Conservation (phyloP, 1,284 basidiomycete genomes). For the Ceratobasidium sp. region DNA sequence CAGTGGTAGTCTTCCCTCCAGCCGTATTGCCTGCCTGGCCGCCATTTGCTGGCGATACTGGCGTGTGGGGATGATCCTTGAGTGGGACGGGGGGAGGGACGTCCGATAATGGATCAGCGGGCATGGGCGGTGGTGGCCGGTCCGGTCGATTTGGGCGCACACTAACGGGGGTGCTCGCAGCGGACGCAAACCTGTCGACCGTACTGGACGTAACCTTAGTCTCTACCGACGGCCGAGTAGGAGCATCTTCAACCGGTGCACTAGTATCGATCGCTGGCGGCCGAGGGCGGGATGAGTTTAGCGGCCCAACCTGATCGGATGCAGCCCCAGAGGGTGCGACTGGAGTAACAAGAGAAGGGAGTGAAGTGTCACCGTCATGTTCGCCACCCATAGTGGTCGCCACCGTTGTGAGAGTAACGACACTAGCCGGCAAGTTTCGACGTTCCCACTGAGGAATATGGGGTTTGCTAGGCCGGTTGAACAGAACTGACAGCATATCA, state of each 20-base stretch:
- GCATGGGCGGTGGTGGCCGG: slow-evolving; percentile 19
- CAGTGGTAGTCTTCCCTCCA: slow-evolving; percentile 36
- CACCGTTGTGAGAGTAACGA: slow-evolving; percentile 22
- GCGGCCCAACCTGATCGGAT: background rate
- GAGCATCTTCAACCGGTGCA: background rate
- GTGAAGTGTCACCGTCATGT: background rate
- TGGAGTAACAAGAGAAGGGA: slow-evolving; percentile 34
- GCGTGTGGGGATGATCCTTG: slow-evolving; percentile 27
- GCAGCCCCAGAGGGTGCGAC: background rate
- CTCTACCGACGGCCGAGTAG: slow-evolving; percentile 10
- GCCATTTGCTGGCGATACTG: slow-evolving; percentile 12
- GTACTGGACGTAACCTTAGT: slow-evolving; percentile 30
- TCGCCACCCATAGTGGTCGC: slow-evolving; percentile 30
- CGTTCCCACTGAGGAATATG: slow-evolving; percentile 32
- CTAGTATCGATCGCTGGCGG: slow-evolving; percentile 30
- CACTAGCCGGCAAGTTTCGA: background rate
- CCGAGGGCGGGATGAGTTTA: slow-evolving; percentile 4
- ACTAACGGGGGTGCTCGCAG: slow-evolving; percentile 30
- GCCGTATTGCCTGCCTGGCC: background rate
- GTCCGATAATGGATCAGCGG: slow-evolving; percentile 17
- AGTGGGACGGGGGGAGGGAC: slow-evolving; percentile 31
- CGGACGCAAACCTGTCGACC: slow-evolving; percentile 35
- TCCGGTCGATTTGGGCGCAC: slow-evolving; percentile 26
- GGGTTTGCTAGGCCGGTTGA: slow-evolving; percentile 11
- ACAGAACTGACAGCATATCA: slow-evolving; percentile 36